Percentiles rank a stretch among this genome's conserved stretches.
Evolutionary conservation across 1,139 yeast species (phyloP).

Genomic region (Arxiozyma telluris): DNA sequence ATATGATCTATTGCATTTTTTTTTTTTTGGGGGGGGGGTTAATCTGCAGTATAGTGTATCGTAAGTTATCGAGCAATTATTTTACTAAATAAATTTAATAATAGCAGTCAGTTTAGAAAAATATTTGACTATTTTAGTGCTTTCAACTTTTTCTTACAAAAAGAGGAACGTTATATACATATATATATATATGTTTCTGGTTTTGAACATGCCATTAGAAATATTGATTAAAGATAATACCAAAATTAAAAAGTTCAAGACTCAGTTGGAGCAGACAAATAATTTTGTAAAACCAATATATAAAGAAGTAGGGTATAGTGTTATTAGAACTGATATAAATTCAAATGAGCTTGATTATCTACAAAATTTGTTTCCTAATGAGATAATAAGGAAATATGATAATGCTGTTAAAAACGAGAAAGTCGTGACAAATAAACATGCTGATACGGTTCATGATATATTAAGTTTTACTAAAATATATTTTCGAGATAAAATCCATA

Average conservation of each 20-base stretch:
- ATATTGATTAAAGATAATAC: constrained; percentile 15
- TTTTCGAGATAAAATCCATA: constrained; percentile 3
- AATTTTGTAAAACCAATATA: constrained; percentile 22
- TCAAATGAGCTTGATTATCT: constrained; percentile 3
- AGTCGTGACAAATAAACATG: background rate
- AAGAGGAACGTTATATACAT: background rate
- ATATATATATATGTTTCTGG: background rate
- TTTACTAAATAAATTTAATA: background rate
- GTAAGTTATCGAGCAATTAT: too few relatives aligned
- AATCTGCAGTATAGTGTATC: background rate
- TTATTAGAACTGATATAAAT: constrained; percentile 20
- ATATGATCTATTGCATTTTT: background rate
- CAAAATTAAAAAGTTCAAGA: constrained; percentile 26
- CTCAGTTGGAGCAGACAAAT: constrained; percentile 17
- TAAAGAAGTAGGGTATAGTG: constrained; percentile 12
- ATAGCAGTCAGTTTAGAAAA: too few relatives aligned
- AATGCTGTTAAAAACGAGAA: background rate
- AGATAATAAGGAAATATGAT: constrained; percentile 7
- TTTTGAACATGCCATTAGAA: constrained; percentile 15
- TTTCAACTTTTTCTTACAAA: background rate
- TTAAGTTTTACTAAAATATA: background rate
- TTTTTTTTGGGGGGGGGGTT: too few relatives aligned
- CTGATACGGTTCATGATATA: background rate
- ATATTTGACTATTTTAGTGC: too few relatives aligned
- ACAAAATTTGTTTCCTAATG: constrained; percentile 2